phyloP scores from a whole-genome alignment of 2,329 filamentous ascomycete genomes.

The Ophiostoma quercus region DNA sequence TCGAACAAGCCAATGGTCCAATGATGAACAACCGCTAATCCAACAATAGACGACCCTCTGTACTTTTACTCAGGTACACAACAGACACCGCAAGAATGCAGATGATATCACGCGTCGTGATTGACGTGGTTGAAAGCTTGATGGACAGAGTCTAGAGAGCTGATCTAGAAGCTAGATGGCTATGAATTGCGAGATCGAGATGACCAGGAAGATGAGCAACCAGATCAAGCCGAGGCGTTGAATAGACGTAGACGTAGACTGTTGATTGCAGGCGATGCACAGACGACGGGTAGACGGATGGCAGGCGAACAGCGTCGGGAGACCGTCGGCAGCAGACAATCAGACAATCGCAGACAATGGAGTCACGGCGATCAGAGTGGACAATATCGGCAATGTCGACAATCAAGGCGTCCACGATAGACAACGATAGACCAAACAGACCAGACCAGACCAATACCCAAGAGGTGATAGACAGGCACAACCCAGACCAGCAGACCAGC shows the following conservation, averaged over 20 bases:
- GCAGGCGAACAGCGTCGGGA: neutral
- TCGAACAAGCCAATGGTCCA: neutral
- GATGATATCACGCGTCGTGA: constrained; percentile 10
- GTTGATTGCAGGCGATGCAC: neutral
- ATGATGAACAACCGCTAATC: neutral
- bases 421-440: neutral
- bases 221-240: neutral
- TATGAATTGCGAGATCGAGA: neutral
- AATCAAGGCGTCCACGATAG: neutral
- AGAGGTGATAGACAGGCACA: neutral
- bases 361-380: neutral
- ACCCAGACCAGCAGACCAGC: neutral
- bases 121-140: neutral
- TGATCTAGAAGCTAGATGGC: neutral
- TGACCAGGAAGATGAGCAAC: constrained; percentile 4
- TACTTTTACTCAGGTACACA: constrained; percentile 7
- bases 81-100: neutral
- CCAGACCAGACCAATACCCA: neutral
- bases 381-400: neutral
- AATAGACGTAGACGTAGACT: neutral
- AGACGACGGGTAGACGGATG: neutral
- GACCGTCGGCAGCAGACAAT: neutral
- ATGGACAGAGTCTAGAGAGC: neutral
- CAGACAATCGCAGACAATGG: neutral
- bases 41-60: neutral